phyloP scores from a whole-genome alignment of 768 basidiomycete genomes.

The Porphyrellus cyaneotinctus region DNA sequence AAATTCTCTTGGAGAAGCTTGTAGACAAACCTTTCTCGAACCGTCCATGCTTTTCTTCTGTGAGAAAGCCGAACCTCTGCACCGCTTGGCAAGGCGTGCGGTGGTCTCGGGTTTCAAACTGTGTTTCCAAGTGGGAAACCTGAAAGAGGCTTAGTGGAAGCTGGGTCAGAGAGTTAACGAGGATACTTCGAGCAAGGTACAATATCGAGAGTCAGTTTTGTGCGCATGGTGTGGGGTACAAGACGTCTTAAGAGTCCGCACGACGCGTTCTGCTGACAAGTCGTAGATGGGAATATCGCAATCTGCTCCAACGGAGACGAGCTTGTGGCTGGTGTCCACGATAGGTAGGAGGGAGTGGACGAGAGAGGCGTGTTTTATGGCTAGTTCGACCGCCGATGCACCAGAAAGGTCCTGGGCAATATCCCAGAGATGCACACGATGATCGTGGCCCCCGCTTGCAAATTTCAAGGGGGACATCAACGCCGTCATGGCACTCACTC shows the following conservation, averaged over 20 bases:
- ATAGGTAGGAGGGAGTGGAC: slow-evolving; percentile 43
- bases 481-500: slow-evolving; percentile 41
- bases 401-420: slow-evolving; percentile 32
- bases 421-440: slow-evolving; percentile 46
- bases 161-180: not conserved
- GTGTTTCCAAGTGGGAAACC: slow-evolving; percentile 48
- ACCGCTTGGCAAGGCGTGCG: slow-evolving; percentile 35
- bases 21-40: slow-evolving; percentile 41
- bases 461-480: slow-evolving; percentile 41
- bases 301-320: slow-evolving; percentile 47
- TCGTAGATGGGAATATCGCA: slow-evolving; percentile 45
- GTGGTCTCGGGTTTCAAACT: slow-evolving; percentile 50
- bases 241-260: slow-evolving; percentile 38
- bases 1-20: slow-evolving; percentile 5
- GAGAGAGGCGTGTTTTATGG: slow-evolving; percentile 41
- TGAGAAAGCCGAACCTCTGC: slow-evolving; percentile 43
- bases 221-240: slow-evolving; percentile 45
- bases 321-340: slow-evolving; percentile 44
- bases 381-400: slow-evolving; percentile 29
- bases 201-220: slow-evolving; percentile 34
- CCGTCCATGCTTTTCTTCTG: slow-evolving; percentile 37
- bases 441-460: slow-evolving; percentile 49
- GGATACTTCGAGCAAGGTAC: slow-evolving; percentile 43
- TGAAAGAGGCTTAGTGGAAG: slow-evolving; percentile 15
- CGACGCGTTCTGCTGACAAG: slow-evolving; percentile 42